A percentile compares a stretch with the other conserved stretches of the same genome.
Evolutionary conservation across 345 rosid species (phyloP).

Genomic region (Acer campestre): DNA sequence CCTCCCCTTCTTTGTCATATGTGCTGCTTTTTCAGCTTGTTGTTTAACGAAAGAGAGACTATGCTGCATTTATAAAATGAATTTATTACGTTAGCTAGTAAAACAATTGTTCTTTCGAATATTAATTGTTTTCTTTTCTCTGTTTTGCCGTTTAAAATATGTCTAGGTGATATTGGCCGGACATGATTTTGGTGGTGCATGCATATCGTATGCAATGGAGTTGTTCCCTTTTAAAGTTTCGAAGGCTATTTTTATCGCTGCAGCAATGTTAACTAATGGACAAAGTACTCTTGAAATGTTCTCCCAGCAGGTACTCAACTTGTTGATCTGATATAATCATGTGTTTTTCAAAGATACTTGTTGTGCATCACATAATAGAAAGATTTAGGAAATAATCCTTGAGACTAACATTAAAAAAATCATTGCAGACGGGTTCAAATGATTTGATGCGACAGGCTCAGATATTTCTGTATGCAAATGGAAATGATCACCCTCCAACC

Average conservation of each 20-base stretch:
- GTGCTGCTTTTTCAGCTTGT: slow-evolving; percentile 17
- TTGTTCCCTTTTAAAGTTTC: slow-evolving; percentile 69
- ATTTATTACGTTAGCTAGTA: neutral
- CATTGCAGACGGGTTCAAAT: slow-evolving; percentile 63
- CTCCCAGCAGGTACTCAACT: slow-evolving; percentile 51
- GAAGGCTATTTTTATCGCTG: slow-evolving; percentile 79
- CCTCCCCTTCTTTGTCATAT: neutral
- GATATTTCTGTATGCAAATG: slow-evolving; percentile 75
- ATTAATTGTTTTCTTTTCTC: neutral
- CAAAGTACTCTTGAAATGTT: slow-evolving; percentile 81
- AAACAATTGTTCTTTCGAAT: neutral
- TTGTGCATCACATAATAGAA: neutral
- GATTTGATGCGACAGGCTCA: slow-evolving; percentile 80
- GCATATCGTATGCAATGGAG: slow-evolving; percentile 87
- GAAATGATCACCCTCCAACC: slow-evolving; percentile 79
- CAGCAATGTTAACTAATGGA: slow-evolving; percentile 75
- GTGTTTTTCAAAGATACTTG: neutral
- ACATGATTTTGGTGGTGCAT: slow-evolving; percentile 95
- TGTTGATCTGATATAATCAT: neutral
- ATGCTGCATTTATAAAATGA: neutral
- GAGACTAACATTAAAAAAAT: neutral
- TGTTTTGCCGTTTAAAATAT: slow-evolving; percentile 8
- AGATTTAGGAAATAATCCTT: neutral
- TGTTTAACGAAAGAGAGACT: neutral
- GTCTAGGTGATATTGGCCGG: slow-evolving; percentile 91